A percentile compares a stretch with the other conserved stretches of the same genome.
Evolutionary conservation across 441 rosid species (phyloP).

Genomic region (Populus hybrid): DNA sequence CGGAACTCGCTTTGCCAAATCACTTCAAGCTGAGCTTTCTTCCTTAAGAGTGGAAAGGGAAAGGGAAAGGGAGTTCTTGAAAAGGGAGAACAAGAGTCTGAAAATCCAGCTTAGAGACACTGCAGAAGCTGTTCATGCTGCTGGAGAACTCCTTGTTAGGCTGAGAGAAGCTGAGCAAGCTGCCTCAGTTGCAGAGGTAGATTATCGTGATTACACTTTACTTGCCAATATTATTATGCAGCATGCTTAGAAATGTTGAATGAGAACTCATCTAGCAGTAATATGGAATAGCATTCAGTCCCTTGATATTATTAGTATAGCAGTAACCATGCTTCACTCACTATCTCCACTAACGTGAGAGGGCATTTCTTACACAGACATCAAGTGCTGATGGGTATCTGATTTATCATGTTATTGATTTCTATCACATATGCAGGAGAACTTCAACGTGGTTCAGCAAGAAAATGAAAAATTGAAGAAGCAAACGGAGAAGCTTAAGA

Average conservation of each 20-base stretch:
- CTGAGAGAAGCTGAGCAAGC: slow-evolving; percentile 88
- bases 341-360: not conserved
- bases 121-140: slow-evolving; percentile 97
- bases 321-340: not conserved
- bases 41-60: slow-evolving; percentile 72
- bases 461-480: slow-evolving; percentile 83
- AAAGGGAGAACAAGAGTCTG: slow-evolving; percentile 74
- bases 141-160: slow-evolving; percentile 94
- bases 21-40: slow-evolving; percentile 69
- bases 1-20: slow-evolving; percentile 74
- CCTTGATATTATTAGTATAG: no score
- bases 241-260: not conserved
- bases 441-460: slow-evolving; percentile 43
- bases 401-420: slow-evolving; percentile 1
- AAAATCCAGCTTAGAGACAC: slow-evolving; percentile 83
- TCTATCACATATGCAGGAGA: slow-evolving; percentile 46
- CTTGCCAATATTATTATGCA: not conserved
- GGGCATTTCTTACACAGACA: no score
- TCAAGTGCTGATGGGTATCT: not conserved
- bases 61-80: slow-evolving; percentile 65
- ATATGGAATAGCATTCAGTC: no score
- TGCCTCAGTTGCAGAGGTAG: slow-evolving; percentile 74
- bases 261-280: no score
- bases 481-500: slow-evolving; percentile 79
- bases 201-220: not conserved